Conservation (phyloP, 2,329 filamentous ascomycete species). For the Phyllosticta citriasiana region DNA sequence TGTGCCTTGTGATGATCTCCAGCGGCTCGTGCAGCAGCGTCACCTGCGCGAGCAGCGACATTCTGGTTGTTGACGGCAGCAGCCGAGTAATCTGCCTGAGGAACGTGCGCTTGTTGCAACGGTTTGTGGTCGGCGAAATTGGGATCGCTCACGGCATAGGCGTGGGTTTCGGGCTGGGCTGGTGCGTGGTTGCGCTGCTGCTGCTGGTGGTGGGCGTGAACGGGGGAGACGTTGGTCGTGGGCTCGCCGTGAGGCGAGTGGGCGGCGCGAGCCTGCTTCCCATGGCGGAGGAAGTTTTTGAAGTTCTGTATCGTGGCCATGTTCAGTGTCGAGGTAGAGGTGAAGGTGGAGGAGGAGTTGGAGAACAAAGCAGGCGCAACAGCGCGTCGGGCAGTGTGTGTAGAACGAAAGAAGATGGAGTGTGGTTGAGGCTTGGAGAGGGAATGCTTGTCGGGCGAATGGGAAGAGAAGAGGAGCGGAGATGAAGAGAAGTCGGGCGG, state of each 20-base stretch:
- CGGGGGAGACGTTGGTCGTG: slow-evolving; percentile 52
- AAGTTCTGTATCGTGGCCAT: slow-evolving; percentile 82
- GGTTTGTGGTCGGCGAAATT: slow-evolving; percentile 51
- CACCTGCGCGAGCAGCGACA: slow-evolving; percentile 57
- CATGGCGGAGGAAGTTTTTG: slow-evolving; percentile 97
- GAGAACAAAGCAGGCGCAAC: not conserved
- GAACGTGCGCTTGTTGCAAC: slow-evolving; percentile 39
- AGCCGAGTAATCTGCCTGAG: slow-evolving; percentile 49
- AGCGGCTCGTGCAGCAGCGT: slow-evolving; percentile 53
- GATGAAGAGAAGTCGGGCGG: not conserved
- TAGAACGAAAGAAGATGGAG: not conserved
- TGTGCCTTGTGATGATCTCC: slow-evolving; percentile 51
- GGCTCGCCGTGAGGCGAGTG: slow-evolving; percentile 50
- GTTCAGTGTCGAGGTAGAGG: slow-evolving; percentile 15
- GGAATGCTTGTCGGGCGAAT: not conserved
- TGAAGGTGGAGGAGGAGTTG: not conserved
- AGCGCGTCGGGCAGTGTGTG: not conserved
- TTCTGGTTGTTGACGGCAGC: slow-evolving; percentile 53
- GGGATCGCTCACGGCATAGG: slow-evolving; percentile 48
- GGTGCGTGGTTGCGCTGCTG: slow-evolving; percentile 27
- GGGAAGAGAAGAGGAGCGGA: not conserved
- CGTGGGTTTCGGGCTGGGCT: slow-evolving; percentile 44
- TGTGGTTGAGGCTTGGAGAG: not conserved
- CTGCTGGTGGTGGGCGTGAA: slow-evolving; percentile 51
- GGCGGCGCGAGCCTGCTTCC: slow-evolving; percentile 77